These are phyloP conservation scores for Candida nitratophila DNA, from an alignment of 805 yeast species.

Conservation along the genomic window DNA sequence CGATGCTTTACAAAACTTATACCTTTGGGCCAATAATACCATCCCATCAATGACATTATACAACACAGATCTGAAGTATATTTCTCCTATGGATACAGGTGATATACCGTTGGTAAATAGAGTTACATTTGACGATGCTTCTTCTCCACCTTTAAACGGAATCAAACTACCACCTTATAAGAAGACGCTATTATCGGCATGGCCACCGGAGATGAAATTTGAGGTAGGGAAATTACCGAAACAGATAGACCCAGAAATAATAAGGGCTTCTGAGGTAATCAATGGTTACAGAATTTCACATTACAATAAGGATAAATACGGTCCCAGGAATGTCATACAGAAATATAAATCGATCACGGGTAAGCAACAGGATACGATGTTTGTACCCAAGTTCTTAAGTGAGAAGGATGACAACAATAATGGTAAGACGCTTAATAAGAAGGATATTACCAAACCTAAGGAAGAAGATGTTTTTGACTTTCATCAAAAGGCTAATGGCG, in stretches of 20 bases:
- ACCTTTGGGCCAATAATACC: conserved; percentile 57
- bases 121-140: conserved; percentile 31
- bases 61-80: conserved; percentile 47
- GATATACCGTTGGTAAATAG: conserved; percentile 20
- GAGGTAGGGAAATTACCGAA: conserved; percentile 52
- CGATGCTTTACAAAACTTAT: conserved; percentile 57
- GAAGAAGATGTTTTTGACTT: not conserved
- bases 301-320: conserved; percentile 52
- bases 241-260: conserved; percentile 42
- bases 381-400: conserved; percentile 52
- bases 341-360: conserved; percentile 34
- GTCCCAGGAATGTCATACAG: conserved; percentile 43
- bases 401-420: conserved; percentile 35
- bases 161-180: conserved; percentile 87
- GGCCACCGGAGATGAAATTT: conserved; percentile 62
- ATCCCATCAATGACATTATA: conserved; percentile 35
- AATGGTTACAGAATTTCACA: conserved; percentile 34
- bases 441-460: conserved; percentile 15
- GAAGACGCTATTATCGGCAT: conserved; percentile 69
- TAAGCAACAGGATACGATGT: conserved; percentile 17
- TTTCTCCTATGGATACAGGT: conserved; percentile 33
- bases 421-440: conserved; percentile 13
- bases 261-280: conserved; percentile 28
- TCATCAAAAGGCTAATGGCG: conserved; percentile 15
- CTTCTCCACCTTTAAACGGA: conserved; percentile 49